A percentile compares a stretch with the other conserved stretches of the same genome.
These are phyloP conservation scores for Arabis alpina DNA, from an alignment of 345 rosid genomes.

Conservation along the genomic window DNA sequence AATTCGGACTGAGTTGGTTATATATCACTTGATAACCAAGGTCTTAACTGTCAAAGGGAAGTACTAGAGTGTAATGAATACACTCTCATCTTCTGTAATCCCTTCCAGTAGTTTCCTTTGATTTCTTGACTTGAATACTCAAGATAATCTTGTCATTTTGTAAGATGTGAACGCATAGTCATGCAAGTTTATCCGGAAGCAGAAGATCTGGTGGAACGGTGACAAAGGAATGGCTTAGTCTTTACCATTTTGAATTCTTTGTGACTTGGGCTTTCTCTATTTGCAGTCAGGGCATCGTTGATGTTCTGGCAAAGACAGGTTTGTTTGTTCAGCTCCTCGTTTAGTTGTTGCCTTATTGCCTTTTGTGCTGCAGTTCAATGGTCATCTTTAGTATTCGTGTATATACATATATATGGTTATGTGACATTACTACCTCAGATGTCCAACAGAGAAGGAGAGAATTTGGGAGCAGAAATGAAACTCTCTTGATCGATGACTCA, in stretches of 20 bases:
- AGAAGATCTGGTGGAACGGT: constrained; percentile 7
- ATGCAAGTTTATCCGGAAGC: constrained; percentile 16
- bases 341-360: background rate
- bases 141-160: constrained; percentile 9
- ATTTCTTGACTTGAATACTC: constrained; percentile 19
- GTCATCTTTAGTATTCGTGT: background rate
- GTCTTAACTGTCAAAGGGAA: constrained; percentile 3
- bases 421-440: background rate
- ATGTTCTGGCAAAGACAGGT: constrained; percentile 8
- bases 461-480: constrained; percentile 19
- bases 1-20: constrained; percentile 13
- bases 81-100: constrained; percentile 1
- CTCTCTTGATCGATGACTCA: background rate
- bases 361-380: constrained; percentile 1
- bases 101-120: constrained; percentile 8
- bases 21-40: constrained; percentile 14
- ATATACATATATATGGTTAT: too few relatives aligned
- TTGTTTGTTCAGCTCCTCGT: background rate
- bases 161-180: constrained; percentile 17
- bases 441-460: background rate
- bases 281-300: background rate
- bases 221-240: background rate
- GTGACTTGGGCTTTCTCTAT: background rate
- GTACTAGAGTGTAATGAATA: background rate
- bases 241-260: background rate